phyloP scores from a whole-genome alignment of 2,329 filamentous ascomycete species.

The Lecanoromycetidae sp. region DNA sequence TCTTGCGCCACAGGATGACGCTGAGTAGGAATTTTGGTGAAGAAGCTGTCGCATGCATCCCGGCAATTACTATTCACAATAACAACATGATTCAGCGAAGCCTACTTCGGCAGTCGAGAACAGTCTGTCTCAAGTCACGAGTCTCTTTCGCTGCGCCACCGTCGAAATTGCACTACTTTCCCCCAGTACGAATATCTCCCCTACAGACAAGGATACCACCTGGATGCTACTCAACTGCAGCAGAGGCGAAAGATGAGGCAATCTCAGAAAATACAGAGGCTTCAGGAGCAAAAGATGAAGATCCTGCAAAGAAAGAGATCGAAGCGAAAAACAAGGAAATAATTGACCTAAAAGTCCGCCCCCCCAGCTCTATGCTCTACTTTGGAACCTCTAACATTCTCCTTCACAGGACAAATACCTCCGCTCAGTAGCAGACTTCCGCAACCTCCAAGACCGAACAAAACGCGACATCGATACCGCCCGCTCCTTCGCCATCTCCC shows the following conservation, averaged over 20 bases:
- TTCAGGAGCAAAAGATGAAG: slow-evolving; percentile 5
- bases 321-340: slow-evolving; percentile 62
- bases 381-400: background rate
- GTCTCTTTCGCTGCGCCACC: background rate
- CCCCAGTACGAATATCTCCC: slow-evolving; percentile 7
- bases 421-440: slow-evolving; percentile 89
- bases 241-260: slow-evolving; percentile 8
- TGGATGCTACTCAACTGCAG: slow-evolving; percentile 13
- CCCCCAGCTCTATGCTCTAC: slow-evolving; percentile 2
- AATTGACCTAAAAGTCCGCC: slow-evolving; percentile 70
- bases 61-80: no score
- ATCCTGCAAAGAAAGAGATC: slow-evolving; percentile 47
- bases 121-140: background rate
- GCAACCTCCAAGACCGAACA: slow-evolving; percentile 92
- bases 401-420: slow-evolving; percentile 72
- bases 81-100: slow-evolving; percentile 8
- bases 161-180: slow-evolving; percentile 5
- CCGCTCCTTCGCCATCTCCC: slow-evolving; percentile 84
- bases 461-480: slow-evolving; percentile 78
- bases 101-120: background rate
- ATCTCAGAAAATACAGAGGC: background rate
- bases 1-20: no score
- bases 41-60: no score
- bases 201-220: background rate
- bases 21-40: no score